These are phyloP conservation scores for Phaffia tasmanica DNA, from an alignment of 768 basidiomycete species.

Conservation along the genomic window DNA sequence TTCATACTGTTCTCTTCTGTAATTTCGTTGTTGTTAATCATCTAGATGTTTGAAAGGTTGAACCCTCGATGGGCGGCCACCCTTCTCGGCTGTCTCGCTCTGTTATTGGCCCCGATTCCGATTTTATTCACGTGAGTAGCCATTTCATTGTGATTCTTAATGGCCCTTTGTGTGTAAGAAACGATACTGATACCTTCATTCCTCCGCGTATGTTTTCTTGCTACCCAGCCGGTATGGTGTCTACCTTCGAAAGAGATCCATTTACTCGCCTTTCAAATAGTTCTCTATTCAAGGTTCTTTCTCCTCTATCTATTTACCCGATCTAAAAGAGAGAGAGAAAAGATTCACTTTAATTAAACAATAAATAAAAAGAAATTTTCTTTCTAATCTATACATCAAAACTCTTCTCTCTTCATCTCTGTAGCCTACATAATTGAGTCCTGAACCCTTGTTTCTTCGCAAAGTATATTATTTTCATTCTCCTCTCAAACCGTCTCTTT, in stretches of 20 bases:
- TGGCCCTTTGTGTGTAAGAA: no score
- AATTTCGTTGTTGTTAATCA: neutral
- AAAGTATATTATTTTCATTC: no score
- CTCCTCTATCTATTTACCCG: neutral
- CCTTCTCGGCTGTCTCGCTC: constrained; percentile 20
- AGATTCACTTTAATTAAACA: no score
- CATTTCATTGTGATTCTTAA: neutral
- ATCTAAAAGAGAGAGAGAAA: no score
- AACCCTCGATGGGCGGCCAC: constrained; percentile 24
- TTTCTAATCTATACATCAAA: no score
- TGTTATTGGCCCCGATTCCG: constrained; percentile 10
- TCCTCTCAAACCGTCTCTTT: no score
- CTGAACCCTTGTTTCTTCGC: no score
- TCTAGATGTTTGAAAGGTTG: constrained; percentile 18
- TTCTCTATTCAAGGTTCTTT: neutral
- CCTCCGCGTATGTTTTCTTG: neutral
- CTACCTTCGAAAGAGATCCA: neutral
- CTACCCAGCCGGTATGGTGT: neutral
- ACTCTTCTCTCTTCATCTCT: no score
- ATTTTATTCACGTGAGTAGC: constrained; percentile 2
- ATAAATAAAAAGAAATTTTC: no score
- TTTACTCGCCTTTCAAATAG: neutral
- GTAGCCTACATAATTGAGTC: no score
- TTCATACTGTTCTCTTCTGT: no score
- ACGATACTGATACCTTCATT: neutral